These are phyloP conservation scores for Pistacia vera DNA, from an alignment of 345 rosid species.

Conservation along the genomic window DNA sequence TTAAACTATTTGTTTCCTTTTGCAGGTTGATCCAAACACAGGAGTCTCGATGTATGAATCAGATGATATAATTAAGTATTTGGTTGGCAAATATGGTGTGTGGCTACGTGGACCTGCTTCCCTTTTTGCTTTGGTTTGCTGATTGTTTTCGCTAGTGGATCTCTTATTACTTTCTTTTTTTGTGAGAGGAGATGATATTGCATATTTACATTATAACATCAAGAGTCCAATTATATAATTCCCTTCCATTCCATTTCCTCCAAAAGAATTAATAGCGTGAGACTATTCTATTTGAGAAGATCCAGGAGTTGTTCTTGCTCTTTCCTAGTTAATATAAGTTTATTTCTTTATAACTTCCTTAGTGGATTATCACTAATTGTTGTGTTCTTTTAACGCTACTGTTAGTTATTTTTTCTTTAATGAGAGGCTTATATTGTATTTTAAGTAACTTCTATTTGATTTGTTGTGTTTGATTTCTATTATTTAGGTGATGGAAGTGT, in stretches of 20 bases:
- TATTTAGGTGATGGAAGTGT: conserved; percentile 82
- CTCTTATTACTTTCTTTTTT: background rate
- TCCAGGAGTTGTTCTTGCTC: background rate
- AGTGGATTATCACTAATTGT: background rate
- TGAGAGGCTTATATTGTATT: background rate
- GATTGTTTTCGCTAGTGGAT: background rate
- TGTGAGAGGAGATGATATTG: background rate
- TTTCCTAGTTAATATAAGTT: background rate
- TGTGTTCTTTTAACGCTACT: background rate
- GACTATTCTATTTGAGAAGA: background rate
- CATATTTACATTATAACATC: background rate
- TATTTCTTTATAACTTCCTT: background rate
- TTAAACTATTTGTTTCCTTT: conserved; percentile 15
- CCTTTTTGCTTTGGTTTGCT: background rate
- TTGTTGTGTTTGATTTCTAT: conserved; percentile 23
- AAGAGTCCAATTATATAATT: background rate
- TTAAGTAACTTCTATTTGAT: background rate
- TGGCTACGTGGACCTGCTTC: conserved; percentile 17
- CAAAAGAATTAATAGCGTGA: background rate
- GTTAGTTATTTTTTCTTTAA: background rate
- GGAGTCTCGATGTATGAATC: conserved; percentile 95
- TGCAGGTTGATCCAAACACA: conserved; percentile 92
- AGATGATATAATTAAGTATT: conserved; percentile 83
- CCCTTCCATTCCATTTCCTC: background rate
- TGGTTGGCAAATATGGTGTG: conserved; percentile 75